A percentile compares a stretch with the other conserved stretches of the same genome.
phyloP scores from a whole-genome alignment of 352 stramenopile genomes.

The Phytophthora gonapodyides region DNA sequence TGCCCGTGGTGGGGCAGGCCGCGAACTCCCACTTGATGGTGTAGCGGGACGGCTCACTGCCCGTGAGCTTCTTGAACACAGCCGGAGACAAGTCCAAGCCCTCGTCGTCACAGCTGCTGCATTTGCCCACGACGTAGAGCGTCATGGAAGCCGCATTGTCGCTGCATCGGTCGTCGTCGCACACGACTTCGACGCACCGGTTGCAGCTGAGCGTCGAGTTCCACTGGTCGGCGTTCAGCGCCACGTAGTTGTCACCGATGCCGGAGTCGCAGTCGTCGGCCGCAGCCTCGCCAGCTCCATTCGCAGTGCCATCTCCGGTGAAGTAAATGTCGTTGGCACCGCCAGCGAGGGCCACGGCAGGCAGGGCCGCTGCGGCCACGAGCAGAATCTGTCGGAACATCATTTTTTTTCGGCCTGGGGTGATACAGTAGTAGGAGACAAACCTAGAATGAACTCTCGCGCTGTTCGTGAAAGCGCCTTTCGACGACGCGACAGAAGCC shows the following conservation, averaged over 20 bases:
- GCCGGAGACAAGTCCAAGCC: constrained; percentile 49
- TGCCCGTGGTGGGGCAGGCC: constrained; percentile 30
- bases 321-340: constrained; percentile 31
- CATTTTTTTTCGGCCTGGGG: background rate
- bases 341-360: constrained; percentile 18
- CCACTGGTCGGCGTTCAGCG: constrained; percentile 62
- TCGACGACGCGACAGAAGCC: too few relatives aligned
- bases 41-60: constrained; percentile 25
- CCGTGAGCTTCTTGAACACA: constrained; percentile 49
- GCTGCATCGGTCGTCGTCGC: constrained; percentile 46
- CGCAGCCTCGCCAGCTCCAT: constrained; percentile 37
- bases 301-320: constrained; percentile 47
- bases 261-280: constrained; percentile 42
- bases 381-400: constrained; percentile 30
- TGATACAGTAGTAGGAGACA: too few relatives aligned
- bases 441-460: too few relatives aligned
- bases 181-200: constrained; percentile 60
- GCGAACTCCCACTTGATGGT: constrained; percentile 49
- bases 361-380: constrained; percentile 8
- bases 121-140: constrained; percentile 60
- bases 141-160: constrained; percentile 37
- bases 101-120: constrained; percentile 56
- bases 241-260: constrained; percentile 53
- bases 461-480: too few relatives aligned
- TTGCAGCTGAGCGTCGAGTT: constrained; percentile 53